Evolutionary conservation across 345 rosid species (phyloP), one percentile per base, ranked within the genome.

Genomic region (Citrus medica): DNA sequence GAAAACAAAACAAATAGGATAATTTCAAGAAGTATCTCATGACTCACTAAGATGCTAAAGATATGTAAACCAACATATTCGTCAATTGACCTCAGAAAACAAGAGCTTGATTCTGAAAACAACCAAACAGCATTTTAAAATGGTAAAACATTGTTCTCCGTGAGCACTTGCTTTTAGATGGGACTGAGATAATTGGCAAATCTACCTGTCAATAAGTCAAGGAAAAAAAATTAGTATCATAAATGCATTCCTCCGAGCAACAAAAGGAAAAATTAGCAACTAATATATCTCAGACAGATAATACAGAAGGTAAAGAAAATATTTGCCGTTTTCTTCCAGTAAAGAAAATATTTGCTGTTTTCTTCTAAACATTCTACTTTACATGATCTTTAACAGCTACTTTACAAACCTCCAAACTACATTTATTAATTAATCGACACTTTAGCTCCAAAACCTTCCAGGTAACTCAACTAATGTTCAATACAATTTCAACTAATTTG

Each of bases 141-240:
- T 25, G 69, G 51, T 61, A 67, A 70, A 72, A 7, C 67, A 58
- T 51, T 78, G 58, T 38, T 79, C 74, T 38, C 73, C 67, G 30
- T 64, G 58, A 73, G 12, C 42, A 70, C 61, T 64, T 53, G 79
- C 46, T 64, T 28, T 74, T 88, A 93, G 93, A 93, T 93, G 79
- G 98, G 98, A 82, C 98, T 93, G 77, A 93, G 67, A 86, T 93
- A 93, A 73, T 89, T 90, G 30, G 87, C 91, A 88, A 93, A 91
- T 81, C 94, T 79, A 85, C 91, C 96, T 93, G 92, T 67, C 80
- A 86, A 81, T 51, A 71, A 27, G 65, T 13, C 13, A 32, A 79
- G 4, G 22, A 46, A 76, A 37, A 76, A 58, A 58, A 65, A 69
- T 55, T 59, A 67, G 60, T 40, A 22, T 68, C 56, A 73, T 33